These are phyloP conservation scores for Tuber umbilicatum DNA, from an alignment of 495 filamentous ascomycete genomes.

Conservation along the genomic window DNA sequence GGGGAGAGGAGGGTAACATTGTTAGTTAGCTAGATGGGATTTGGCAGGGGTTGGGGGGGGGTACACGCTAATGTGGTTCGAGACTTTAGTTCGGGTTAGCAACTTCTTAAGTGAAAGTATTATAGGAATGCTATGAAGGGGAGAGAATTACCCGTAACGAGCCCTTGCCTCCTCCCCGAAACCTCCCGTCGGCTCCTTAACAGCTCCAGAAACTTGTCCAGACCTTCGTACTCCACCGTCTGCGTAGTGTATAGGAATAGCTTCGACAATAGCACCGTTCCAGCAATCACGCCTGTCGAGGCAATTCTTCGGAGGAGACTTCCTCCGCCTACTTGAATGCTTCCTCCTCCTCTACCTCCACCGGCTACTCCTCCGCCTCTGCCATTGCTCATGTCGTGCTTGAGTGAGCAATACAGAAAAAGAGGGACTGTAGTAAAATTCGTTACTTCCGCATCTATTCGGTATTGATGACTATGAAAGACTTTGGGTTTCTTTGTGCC, in stretches of 20 bases:
- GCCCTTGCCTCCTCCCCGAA: constrained; percentile 49
- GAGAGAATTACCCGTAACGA: constrained; percentile 66
- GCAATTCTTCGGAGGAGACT: constrained; percentile 21
- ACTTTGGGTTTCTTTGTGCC: too few relatives aligned
- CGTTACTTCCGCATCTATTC: too few relatives aligned
- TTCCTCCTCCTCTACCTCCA: not conserved
- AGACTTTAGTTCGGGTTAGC: constrained; percentile 53
- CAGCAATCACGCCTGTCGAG: constrained; percentile 25
- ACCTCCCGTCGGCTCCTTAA: constrained; percentile 50
- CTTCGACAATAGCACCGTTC: constrained; percentile 23
- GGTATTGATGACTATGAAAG: too few relatives aligned
- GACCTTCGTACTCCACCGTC: constrained; percentile 50
- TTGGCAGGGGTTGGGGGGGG: constrained; percentile 40
- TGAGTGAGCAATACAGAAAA: not conserved
- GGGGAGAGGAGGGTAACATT: constrained; percentile 45
- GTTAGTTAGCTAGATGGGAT: not conserved
- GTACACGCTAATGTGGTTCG: constrained; percentile 96
- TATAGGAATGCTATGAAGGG: constrained; percentile 9
- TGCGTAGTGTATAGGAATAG: constrained; percentile 33
- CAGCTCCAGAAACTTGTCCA: constrained; percentile 55
- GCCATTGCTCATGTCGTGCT: not conserved
- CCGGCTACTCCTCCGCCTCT: not conserved
- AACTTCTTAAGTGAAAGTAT: constrained; percentile 1
- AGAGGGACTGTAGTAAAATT: not conserved
- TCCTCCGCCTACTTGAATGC: not conserved